A percentile compares a stretch with the other conserved stretches of the same genome.
phyloP scores from a whole-genome alignment of 345 rosid species.

The Odontarrhena argentea region DNA sequence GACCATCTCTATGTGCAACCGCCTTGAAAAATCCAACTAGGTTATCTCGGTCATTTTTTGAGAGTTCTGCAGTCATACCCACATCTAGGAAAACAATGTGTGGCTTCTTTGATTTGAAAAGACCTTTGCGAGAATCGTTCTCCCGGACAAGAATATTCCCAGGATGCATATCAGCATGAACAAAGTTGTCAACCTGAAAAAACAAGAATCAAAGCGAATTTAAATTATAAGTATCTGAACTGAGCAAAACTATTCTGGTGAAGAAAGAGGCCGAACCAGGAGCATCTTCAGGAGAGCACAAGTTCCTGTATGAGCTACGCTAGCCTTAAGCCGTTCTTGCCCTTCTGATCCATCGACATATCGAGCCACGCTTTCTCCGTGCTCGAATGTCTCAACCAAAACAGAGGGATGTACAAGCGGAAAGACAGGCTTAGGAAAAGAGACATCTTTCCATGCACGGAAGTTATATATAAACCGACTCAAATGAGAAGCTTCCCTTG shows the following conservation, averaged over 20 bases:
- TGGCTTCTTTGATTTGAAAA: conserved; percentile 88
- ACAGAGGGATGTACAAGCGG: conserved; percentile 98
- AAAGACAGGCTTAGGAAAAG: conserved; percentile 94
- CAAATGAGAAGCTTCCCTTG: conserved; percentile 98
- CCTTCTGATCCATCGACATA: conserved; percentile 84
- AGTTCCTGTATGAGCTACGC: conserved; percentile 94
- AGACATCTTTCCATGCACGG: conserved; percentile 89
- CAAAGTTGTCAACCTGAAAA: conserved; percentile 93
- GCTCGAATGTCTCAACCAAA: conserved; percentile 91
- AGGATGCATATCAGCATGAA: conserved; percentile 99
- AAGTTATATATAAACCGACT: conserved; percentile 92
- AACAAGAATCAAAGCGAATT: not conserved
- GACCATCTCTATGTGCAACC: conserved; percentile 89
- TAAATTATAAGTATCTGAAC: not conserved
- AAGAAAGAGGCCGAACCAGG: conserved; percentile 55
- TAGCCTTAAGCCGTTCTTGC: conserved; percentile 62
- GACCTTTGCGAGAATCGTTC: conserved; percentile 60
- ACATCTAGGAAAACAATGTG: conserved; percentile 96
- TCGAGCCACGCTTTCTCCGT: conserved; percentile 84
- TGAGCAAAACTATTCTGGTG: not conserved
- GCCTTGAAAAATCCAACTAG: conserved; percentile 90
- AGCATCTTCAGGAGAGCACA: conserved; percentile 99
- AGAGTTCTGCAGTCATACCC: conserved; percentile 99
- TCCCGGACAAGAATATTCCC: conserved; percentile 90
- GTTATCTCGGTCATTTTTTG: conserved; percentile 74